A percentile compares a stretch with the other conserved stretches of the same genome.
These are phyloP conservation scores for Hypoxylon intermedium DNA, from an alignment of 495 filamentous ascomycete genomes.

Conservation along the genomic window DNA sequence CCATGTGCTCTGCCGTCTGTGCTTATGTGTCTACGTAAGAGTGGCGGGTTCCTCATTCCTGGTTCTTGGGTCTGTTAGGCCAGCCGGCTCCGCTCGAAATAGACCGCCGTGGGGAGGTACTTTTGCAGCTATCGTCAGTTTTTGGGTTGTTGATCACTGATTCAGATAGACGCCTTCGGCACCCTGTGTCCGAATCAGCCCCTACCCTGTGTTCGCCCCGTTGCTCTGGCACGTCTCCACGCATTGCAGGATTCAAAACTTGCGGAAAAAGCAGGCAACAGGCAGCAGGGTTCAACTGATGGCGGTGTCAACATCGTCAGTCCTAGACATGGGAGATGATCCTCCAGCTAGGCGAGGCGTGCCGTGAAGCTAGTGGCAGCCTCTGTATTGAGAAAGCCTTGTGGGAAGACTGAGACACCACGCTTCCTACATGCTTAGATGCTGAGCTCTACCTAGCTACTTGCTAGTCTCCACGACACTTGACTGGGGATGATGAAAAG, in stretches of 20 bases:
- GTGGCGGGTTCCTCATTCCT: conserved; percentile 20
- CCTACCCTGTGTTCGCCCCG: conserved; percentile 2
- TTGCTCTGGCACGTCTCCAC: conserved; percentile 14
- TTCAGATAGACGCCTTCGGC: conserved; percentile 8
- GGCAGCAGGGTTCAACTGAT: conserved; percentile 15
- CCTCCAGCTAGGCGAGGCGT: conserved; percentile 26
- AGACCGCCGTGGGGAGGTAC: conserved; percentile 18
- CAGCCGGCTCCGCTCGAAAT: conserved; percentile 18
- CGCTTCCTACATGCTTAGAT: too few species aligned
- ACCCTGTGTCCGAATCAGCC: conserved; percentile 22
- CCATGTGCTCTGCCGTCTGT: too few species aligned
- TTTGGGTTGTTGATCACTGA: conserved; percentile 11
- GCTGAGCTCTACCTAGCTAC: too few species aligned
- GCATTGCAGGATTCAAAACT: conserved; percentile 2
- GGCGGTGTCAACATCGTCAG: conserved; percentile 15
- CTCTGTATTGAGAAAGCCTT: conserved; percentile 13
- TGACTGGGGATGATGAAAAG: conserved; percentile 8
- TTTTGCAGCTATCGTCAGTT: conserved; percentile 27
- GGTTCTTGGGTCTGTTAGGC: conserved; percentile 16
- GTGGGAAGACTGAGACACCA: conserved; percentile 11
- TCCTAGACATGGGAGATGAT: conserved; percentile 28
- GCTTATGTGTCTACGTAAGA: conserved; percentile 38
- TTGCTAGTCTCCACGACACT: conserved; percentile 13
- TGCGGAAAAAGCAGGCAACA: background rate
- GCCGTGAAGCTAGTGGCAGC: conserved; percentile 18